phyloP scores from a whole-genome alignment of 495 filamentous ascomycete genomes.

The Amorphotheca resinae region DNA sequence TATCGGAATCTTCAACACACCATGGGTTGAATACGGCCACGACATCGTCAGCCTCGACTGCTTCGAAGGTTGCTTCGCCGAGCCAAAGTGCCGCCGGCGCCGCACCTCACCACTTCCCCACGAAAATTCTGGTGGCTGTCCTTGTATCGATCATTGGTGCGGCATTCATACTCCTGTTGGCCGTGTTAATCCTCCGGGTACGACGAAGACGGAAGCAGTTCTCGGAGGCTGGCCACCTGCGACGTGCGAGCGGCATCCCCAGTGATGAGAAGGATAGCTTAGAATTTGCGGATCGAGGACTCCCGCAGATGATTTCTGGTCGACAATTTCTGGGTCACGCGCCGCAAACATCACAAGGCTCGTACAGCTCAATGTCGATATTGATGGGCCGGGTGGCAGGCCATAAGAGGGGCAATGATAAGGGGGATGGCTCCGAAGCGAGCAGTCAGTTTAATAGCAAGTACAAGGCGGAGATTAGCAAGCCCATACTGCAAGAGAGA shows the following conservation, averaged over 20 bases:
- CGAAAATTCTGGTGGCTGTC: constrained; percentile 60
- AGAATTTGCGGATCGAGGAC: constrained; percentile 40
- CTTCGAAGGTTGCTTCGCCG: constrained; percentile 27
- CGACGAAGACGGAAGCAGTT: constrained; percentile 32
- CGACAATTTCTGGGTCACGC: constrained; percentile 35
- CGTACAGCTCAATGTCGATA: constrained; percentile 44
- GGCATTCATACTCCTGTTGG: constrained; percentile 50
- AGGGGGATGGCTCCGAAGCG: constrained; percentile 34
- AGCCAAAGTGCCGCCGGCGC: constrained; percentile 23
- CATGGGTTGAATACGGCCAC: constrained; percentile 26
- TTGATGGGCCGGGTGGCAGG: constrained; percentile 33
- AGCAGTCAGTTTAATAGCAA: constrained; percentile 37
- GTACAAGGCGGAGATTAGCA: constrained; percentile 41
- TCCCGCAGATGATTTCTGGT: constrained; percentile 23
- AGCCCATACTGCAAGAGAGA: constrained; percentile 33
- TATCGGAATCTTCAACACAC: constrained; percentile 25
- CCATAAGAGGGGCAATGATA: constrained; percentile 30
- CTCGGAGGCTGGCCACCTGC: constrained; percentile 32
- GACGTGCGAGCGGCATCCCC: constrained; percentile 35
- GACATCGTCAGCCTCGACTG: constrained; percentile 26
- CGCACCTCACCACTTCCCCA: constrained; percentile 7
- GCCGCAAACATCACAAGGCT: constrained; percentile 32
- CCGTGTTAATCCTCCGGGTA: constrained; percentile 58
- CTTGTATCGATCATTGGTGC: constrained; percentile 67
- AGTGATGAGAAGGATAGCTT: constrained; percentile 35